Base-by-base conservation (phyloP, 2,329 filamentous ascomycete species). In the Fusarium veterinarium region DNA sequence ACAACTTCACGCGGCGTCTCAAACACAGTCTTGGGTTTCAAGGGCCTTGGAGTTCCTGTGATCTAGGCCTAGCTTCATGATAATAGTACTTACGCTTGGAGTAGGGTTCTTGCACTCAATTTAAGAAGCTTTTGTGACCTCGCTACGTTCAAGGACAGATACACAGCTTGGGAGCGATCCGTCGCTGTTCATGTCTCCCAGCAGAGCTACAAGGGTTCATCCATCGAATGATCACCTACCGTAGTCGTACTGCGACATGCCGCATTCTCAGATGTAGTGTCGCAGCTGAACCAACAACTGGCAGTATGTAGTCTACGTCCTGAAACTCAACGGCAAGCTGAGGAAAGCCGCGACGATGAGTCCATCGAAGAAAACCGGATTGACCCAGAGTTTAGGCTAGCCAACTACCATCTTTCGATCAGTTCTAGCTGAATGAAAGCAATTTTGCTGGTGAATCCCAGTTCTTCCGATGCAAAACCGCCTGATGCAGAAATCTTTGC, bases 381-480 rank as follows among this genome's bases (percentile, higher is more conserved):
- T 16, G 14, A 30, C 0, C 13, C 2, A 17, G 19, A 31, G 4
- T 4, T 17, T 16, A 12, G 20, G 28, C 5, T 23, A 0, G 20
- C 5, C 14, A 2, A 9, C 45, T n/a, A n/a, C 2, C 14, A 30
- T 12, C 5, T 16, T n/a, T 16, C 7, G 1, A 23, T 3, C 20
- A 6, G 20, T 48, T 48, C 28, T 31, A 6, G 42, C 11, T 4
- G 42, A 45, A 45, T 3, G 23, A 9, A 28, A 19, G 42, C 42
- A 45, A 4, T 3, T 2, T 4, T 28, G 7, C 42, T 1, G 13
- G 13, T 1, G 7, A 4, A n/a, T 16, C 3, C 4, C 28, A 19
- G 13, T 17, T 30, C 13, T 16, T 30, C 9, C 7, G 13, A n/a
- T 10, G 2, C 3, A 10, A 48, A 5, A 12, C 13, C 2, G 30